Base-by-base conservation (phyloP, 495 filamentous ascomycete species). In the Penicillium simplicissimum region DNA sequence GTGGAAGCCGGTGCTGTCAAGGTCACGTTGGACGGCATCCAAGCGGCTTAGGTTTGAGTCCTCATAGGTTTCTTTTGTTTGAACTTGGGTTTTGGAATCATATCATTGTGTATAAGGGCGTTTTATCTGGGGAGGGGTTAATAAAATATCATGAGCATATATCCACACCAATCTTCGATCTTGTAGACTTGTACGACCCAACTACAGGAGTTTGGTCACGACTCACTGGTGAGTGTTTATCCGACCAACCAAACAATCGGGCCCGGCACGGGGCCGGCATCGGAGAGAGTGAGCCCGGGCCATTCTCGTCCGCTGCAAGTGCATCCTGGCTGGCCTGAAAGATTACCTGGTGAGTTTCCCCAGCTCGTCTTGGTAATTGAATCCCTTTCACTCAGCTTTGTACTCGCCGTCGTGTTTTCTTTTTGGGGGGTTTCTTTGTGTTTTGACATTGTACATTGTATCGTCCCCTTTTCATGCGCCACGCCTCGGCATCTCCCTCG, bases 1-100 rank as follows among this genome's bases (percentile, higher is more conserved):
- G 92, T 97, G 33, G 89, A 96, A 86, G 91, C 95, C 8, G 94
- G 94, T 11, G 95, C 94, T 9, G 92, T 98, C 19, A 91, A 87
- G 28, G 83, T 97, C 55, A 91, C 88, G 8, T 74, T 92, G 40
- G 88, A 95, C 63, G 90, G 88, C 14, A 87, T 96, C 67, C 78
- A 86, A 66, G 92, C 75, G 40, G 43, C 34, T 38, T 52, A 49
- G 25, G 55, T 31, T 31, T 11, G 47, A 42, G 9, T 40, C 57
- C 37, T 48, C 42, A 42, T 66, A 62, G 55, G 28, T 35, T 19
- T 54, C 14, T 51, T 33, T 53, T 48, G 25, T 36, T n/a, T 38
- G 6, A 45, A 4, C 23, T 52, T 42, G 9, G 31, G 19, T 43
- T 48, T 9, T 36, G 33, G 51, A 17, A 21, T 43, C 28, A 56